Percentiles rank a stretch among this genome's conserved stretches.
Conservation (phyloP, 2,329 filamentous ascomycete genomes). For the Cladophialophora carrionii region DNA sequence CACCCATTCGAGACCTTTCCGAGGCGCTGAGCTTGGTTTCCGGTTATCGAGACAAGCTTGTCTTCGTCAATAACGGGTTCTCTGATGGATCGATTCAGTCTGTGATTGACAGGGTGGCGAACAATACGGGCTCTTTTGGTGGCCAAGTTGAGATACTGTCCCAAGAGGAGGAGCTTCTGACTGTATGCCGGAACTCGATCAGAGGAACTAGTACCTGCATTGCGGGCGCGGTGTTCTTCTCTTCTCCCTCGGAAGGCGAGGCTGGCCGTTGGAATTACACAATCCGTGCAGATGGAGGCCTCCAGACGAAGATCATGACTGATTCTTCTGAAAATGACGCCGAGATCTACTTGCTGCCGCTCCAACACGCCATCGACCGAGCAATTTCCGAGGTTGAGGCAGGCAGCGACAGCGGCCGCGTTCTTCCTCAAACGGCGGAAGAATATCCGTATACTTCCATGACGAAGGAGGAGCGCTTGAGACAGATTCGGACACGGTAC, state of each 20-base stretch:
- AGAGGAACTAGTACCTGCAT: conserved; percentile 72
- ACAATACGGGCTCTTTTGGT: conserved; percentile 60
- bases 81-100: conserved; percentile 70
- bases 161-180: conserved; percentile 61
- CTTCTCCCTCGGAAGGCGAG: conserved; percentile 71
- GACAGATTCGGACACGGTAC: conserved; percentile 69
- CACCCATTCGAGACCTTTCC: conserved; percentile 65
- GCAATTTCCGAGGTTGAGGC: conserved; percentile 60
- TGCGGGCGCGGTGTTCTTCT: conserved; percentile 72
- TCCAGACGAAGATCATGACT: conserved; percentile 68
- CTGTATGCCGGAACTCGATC: conserved; percentile 65
- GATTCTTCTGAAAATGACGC: conserved; percentile 70
- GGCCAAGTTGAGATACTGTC: conserved; percentile 61
- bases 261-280: conserved; percentile 82
- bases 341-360: conserved; percentile 75
- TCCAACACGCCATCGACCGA: conserved; percentile 77
- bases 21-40: conserved; percentile 64
- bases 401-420: conserved; percentile 49
- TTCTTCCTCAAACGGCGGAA: conserved; percentile 51
- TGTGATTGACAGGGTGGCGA: conserved; percentile 67
- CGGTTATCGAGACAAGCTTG: conserved; percentile 68
- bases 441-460: conserved; percentile 78
- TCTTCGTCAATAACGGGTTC: conserved; percentile 76
- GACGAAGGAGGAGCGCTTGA: conserved; percentile 68
- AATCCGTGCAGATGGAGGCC: conserved; percentile 71